Conservation (phyloP, 2,329 filamentous ascomycete species). For the Cercospora janseana region DNA sequence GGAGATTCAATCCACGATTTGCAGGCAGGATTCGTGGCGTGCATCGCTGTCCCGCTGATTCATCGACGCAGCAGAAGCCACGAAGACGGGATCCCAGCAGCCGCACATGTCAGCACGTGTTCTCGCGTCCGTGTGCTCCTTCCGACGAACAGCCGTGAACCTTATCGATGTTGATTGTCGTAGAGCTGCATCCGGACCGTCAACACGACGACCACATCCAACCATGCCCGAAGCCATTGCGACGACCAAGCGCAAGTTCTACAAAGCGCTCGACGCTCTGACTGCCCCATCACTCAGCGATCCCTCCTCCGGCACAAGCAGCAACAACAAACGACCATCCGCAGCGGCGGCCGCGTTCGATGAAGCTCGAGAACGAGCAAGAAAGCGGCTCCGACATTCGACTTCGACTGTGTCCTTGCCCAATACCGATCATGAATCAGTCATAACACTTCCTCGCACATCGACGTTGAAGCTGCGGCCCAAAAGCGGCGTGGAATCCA, state of each 20-base stretch:
- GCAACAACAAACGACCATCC: conserved; percentile 25
- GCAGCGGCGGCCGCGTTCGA: conserved; percentile 25
- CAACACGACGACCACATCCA: no score
- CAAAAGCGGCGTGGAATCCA: conserved; percentile 16
- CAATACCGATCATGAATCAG: conserved; percentile 23
- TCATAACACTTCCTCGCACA: conserved; percentile 34
- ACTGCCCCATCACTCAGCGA: conserved; percentile 45
- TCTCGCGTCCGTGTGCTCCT: not conserved
- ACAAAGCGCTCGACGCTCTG: conserved; percentile 65
- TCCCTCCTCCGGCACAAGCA: conserved; percentile 36
- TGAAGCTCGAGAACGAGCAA: conserved; percentile 30
- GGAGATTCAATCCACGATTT: no score
- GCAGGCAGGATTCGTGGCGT: no score
- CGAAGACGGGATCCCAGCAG: no score
- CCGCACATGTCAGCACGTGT: no score
- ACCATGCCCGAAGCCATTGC: conserved; percentile 58
- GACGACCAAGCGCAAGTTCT: conserved; percentile 80
- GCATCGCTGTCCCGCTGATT: no score
- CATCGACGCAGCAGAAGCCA: no score
- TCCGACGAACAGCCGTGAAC: no score
- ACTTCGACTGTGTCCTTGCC: conserved; percentile 30
- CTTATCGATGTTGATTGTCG: not conserved
- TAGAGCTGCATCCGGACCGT: not conserved
- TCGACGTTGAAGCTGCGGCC: conserved; percentile 7
- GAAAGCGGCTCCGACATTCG: conserved; percentile 36